Conservation (phyloP, 805 yeast genomes). For the Cyberlindnera petersonii region DNA sequence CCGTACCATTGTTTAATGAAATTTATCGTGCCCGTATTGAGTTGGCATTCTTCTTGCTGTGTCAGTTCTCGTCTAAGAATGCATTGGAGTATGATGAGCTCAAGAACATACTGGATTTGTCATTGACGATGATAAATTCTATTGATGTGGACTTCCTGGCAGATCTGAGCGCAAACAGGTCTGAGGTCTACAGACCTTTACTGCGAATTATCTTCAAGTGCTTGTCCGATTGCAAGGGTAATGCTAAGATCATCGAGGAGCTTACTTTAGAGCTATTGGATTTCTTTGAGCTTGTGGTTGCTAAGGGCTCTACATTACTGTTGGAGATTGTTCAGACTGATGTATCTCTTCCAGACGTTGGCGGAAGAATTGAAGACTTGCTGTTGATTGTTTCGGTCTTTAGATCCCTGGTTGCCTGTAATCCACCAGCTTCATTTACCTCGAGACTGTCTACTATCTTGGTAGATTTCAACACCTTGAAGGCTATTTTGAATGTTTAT, state of each 20-base stretch:
- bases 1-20: conserved; percentile 43
- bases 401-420: conserved; percentile 49
- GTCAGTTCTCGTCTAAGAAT: conserved; percentile 13
- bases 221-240: conserved; percentile 40
- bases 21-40: conserved; percentile 63
- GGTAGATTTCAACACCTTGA: conserved; percentile 55
- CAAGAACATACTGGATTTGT: conserved; percentile 26
- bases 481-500: conserved; percentile 59
- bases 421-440: conserved; percentile 45
- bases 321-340: conserved; percentile 57
- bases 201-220: conserved; percentile 52
- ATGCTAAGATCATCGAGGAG: conserved; percentile 40
- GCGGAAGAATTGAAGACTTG: conserved; percentile 60
- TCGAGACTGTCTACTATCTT: conserved; percentile 49
- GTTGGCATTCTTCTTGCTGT: conserved; percentile 47
- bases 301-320: conserved; percentile 60
- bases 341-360: conserved; percentile 34
- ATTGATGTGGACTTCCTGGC: conserved; percentile 45
- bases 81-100: conserved; percentile 17
- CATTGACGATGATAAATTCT: conserved; percentile 45
- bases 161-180: conserved; percentile 36
- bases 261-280: conserved; percentile 49
- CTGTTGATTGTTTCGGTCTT: conserved; percentile 60
- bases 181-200: conserved; percentile 53
- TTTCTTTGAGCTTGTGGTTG: conserved; percentile 58